Percentiles rank a stretch among this genome's conserved stretches.
phyloP scores from a whole-genome alignment of 2,329 filamentous ascomycete species.

The Blastomyces percursus region DNA sequence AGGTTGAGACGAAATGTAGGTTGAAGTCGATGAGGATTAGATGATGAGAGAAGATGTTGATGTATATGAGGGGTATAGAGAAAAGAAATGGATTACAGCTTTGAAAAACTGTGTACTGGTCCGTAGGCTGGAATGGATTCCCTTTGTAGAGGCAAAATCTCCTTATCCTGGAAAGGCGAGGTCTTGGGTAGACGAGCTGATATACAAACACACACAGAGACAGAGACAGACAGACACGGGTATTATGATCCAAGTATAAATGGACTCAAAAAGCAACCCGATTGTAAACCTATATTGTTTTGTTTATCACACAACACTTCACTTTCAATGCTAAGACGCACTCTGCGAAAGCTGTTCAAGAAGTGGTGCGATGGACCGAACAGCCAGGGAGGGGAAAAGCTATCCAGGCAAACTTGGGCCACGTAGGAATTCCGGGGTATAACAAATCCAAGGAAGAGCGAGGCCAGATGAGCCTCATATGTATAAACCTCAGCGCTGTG shows the following conservation, averaged over 20 bases:
- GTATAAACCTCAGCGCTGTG: neutral
- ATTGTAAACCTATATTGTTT: neutral
- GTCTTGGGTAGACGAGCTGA: neutral
- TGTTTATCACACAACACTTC: neutral
- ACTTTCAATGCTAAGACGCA: neutral
- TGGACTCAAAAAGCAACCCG: neutral
- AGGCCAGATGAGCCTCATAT: neutral
- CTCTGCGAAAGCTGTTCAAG: neutral
- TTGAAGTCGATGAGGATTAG: neutral
- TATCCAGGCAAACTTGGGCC: neutral
- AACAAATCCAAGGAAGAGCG: neutral
- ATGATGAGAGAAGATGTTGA: neutral
- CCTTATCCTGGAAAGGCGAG: neutral
- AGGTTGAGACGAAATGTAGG: neutral
- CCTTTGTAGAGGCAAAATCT: conserved; percentile 10
- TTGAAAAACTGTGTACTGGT: conserved; percentile 17
- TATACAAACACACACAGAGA: neutral
- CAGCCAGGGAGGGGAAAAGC: neutral
- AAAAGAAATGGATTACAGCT: conserved; percentile 20
- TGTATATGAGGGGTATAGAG: neutral
- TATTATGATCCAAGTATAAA: neutral
- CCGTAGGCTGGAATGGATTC: conserved; percentile 16
- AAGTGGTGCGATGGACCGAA: neutral
- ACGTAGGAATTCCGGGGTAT: neutral
- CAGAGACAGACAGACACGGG: neutral